These are phyloP conservation scores for Russula olivacea DNA, from an alignment of 768 basidiomycete genomes.

Conservation along the genomic window DNA sequence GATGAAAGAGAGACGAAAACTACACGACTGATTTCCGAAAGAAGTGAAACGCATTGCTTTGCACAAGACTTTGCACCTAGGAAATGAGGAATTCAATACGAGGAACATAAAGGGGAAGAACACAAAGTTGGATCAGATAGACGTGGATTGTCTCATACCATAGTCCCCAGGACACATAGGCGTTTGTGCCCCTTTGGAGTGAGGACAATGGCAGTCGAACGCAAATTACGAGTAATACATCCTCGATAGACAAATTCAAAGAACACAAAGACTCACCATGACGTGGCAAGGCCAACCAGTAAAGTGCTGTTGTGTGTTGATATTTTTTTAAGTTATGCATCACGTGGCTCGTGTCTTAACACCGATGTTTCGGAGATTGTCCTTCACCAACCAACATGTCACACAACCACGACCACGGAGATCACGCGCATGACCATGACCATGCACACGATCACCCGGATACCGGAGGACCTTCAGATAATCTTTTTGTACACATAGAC, in stretches of 20 bases:
- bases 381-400: constrained; percentile 35
- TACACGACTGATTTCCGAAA: not conserved
- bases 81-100: not conserved
- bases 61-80: not conserved
- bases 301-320: not conserved
- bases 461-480: constrained; percentile 54
- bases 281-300: not conserved
- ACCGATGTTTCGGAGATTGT: not conserved
- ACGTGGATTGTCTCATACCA: constrained; percentile 60
- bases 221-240: constrained; percentile 82
- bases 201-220: constrained; percentile 62
- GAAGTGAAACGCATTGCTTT: not conserved
- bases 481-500: constrained; percentile 72
- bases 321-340: not conserved
- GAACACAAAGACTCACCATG: constrained; percentile 27
- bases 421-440: constrained; percentile 47
- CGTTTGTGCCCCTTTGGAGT: constrained; percentile 65
- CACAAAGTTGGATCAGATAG: constrained; percentile 37
- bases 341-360: not conserved
- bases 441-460: constrained; percentile 43
- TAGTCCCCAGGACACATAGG: constrained; percentile 64
- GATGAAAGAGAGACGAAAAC: not conserved
- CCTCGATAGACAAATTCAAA: constrained; percentile 27
- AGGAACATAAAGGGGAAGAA: not conserved
- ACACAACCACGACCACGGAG: constrained; percentile 48